Conservation (phyloP, 108 stramenopile species). For the Phaeodactylum tricornutum region DNA sequence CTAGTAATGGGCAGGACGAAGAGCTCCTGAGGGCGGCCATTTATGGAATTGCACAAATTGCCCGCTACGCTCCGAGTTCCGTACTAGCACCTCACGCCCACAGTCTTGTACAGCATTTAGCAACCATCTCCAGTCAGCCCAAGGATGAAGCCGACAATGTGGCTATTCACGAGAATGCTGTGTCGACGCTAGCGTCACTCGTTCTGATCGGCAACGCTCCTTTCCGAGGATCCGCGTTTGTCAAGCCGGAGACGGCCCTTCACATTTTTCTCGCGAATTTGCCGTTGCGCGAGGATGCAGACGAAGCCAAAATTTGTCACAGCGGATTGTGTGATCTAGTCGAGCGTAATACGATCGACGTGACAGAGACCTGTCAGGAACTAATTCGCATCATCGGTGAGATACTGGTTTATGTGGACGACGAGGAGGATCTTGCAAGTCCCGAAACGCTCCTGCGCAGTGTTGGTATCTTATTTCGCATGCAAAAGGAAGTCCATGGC, state of each 20-base stretch:
- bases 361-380: neutral
- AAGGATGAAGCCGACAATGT: slow-evolving; percentile 30
- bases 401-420: slow-evolving; percentile 27
- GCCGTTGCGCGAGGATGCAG: slow-evolving; percentile 57
- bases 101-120: slow-evolving; percentile 15
- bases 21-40: slow-evolving; percentile 54
- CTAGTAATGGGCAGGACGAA: slow-evolving; percentile 22
- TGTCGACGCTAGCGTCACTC: slow-evolving; percentile 51
- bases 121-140: slow-evolving; percentile 12
- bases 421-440: slow-evolving; percentile 48
- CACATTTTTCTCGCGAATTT: slow-evolving; percentile 36
- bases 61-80: slow-evolving; percentile 42
- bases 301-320: slow-evolving; percentile 68
- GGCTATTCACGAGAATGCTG: slow-evolving; percentile 45
- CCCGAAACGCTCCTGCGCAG: slow-evolving; percentile 34
- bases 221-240: slow-evolving; percentile 20
- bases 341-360: slow-evolving; percentile 23
- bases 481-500: slow-evolving; percentile 24
- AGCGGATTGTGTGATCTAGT: slow-evolving; percentile 53
- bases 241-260: slow-evolving; percentile 22
- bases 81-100: slow-evolving; percentile 18
- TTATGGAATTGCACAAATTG: slow-evolving; percentile 67
- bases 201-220: slow-evolving; percentile 39
- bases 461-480: slow-evolving; percentile 20
- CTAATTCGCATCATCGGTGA: slow-evolving; percentile 34